These are phyloP conservation scores for Erysimum cheiranthoides DNA, from an alignment of 345 rosid genomes.

Conservation along the genomic window DNA sequence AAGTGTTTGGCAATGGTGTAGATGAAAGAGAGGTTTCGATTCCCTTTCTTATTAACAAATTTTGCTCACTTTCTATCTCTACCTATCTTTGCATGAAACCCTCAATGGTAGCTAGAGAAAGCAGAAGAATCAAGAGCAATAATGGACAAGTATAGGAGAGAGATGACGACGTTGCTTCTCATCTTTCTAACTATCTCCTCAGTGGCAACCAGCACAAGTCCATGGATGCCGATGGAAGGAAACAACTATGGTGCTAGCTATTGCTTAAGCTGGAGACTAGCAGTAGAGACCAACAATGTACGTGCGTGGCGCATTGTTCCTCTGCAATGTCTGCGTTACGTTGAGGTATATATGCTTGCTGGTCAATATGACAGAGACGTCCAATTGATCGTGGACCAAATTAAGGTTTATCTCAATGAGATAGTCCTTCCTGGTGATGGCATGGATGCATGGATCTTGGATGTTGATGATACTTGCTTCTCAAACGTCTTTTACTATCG, in stretches of 20 bases:
- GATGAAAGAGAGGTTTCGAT: neutral
- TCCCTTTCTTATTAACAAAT: neutral
- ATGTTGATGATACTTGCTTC: slow-evolving; percentile 91
- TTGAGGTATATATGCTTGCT: slow-evolving; percentile 71
- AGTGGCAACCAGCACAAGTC: slow-evolving; percentile 33
- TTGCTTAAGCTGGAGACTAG: slow-evolving; percentile 89
- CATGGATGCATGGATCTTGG: slow-evolving; percentile 89
- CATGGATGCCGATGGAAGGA: slow-evolving; percentile 31
- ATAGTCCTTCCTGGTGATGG: slow-evolving; percentile 55
- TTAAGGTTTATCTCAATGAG: slow-evolving; percentile 50
- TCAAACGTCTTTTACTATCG: slow-evolving; percentile 76
- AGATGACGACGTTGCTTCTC: slow-evolving; percentile 35
- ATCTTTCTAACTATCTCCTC: slow-evolving; percentile 48
- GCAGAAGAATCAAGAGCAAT: slow-evolving; percentile 27
- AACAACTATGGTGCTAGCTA: slow-evolving; percentile 40
- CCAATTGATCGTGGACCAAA: slow-evolving; percentile 57
- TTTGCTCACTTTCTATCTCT: slow-evolving; percentile 6
- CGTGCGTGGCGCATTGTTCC: slow-evolving; percentile 82
- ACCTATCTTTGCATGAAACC: slow-evolving; percentile 33
- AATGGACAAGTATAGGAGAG: slow-evolving; percentile 47
- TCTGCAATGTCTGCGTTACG: slow-evolving; percentile 55
- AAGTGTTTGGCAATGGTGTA: neutral
- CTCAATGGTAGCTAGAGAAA: slow-evolving; percentile 23
- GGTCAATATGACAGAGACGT: slow-evolving; percentile 82
- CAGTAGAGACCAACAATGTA: slow-evolving; percentile 77